phyloP scores from a whole-genome alignment of 2,329 filamentous ascomycete species.

The Microdochium trichocladiopsis region DNA sequence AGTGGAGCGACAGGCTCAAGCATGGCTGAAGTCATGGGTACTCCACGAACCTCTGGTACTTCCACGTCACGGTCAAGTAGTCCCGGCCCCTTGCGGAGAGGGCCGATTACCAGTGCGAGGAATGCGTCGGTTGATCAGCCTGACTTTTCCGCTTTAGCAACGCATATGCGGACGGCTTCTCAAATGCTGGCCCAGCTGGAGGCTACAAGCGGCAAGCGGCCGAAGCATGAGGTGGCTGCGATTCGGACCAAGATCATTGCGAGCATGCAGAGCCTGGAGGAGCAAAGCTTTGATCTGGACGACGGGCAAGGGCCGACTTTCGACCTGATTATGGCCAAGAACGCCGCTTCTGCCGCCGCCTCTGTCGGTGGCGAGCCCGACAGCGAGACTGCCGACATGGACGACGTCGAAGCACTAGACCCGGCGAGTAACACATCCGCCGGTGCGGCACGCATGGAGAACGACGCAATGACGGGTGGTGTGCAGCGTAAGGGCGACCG shows the following conservation, averaged over 20 bases:
- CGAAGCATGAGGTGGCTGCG: slow-evolving; percentile 72
- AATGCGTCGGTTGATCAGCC: slow-evolving; percentile 59
- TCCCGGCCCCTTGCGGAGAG: slow-evolving; percentile 51
- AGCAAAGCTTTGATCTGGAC: slow-evolving; percentile 74
- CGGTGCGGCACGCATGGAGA: slow-evolving; percentile 79
- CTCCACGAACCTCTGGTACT: slow-evolving; percentile 63
- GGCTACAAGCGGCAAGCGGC: slow-evolving; percentile 71
- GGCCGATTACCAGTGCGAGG: slow-evolving; percentile 50
- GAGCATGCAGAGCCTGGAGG: slow-evolving; percentile 82
- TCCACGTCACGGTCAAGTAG: slow-evolving; percentile 63
- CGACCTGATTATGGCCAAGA: slow-evolving; percentile 74
- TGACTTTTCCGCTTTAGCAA: slow-evolving; percentile 75
- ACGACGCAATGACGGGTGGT: slow-evolving; percentile 80
- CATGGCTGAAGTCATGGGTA: slow-evolving; percentile 47
- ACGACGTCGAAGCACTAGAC: slow-evolving; percentile 31
- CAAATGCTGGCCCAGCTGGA: slow-evolving; percentile 84
- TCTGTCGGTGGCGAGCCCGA: slow-evolving; percentile 28
- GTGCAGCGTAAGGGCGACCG: slow-evolving; percentile 75
- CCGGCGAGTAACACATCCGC: slow-evolving; percentile 58
- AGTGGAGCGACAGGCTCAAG: slow-evolving; percentile 33
- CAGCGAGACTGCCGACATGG: slow-evolving; percentile 26
- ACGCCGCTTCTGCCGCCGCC: slow-evolving; percentile 35
- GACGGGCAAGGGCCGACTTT: slow-evolving; percentile 69
- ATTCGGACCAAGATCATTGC: slow-evolving; percentile 84
- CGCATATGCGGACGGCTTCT: slow-evolving; percentile 80